Conservation (phyloP, 306 rosid species). For the Dalbergia oliveri region DNA sequence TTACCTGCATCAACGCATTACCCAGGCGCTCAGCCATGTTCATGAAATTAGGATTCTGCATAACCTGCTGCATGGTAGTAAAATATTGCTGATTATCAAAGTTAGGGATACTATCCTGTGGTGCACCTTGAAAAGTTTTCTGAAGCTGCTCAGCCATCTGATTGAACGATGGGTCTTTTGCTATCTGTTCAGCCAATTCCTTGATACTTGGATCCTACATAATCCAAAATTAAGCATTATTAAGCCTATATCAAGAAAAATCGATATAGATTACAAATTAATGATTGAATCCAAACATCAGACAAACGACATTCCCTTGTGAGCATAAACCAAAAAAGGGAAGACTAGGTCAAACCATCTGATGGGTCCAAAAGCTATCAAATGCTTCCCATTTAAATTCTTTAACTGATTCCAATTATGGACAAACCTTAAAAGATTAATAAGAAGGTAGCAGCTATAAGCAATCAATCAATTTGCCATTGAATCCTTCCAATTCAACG, state of each 20-base stretch:
- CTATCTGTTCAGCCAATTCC: slow-evolving; percentile 95
- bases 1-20: slow-evolving; percentile 94
- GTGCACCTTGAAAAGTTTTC: slow-evolving; percentile 80
- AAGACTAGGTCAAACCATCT: slow-evolving; percentile 10
- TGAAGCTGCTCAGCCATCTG: slow-evolving; percentile 99
- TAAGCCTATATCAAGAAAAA: slow-evolving; percentile 11
- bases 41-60: slow-evolving; percentile 98
- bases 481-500: too few relatives aligned
- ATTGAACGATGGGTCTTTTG: slow-evolving; percentile 94
- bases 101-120: slow-evolving; percentile 75
- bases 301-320: slow-evolving; percentile 22
- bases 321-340: slow-evolving; percentile 14
- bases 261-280: slow-evolving; percentile 18
- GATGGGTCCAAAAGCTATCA: slow-evolving; percentile 1
- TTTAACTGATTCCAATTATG: background rate
- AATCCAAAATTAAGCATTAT: slow-evolving; percentile 40
- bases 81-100: slow-evolving; percentile 89
- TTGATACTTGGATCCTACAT: slow-evolving; percentile 96
- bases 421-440: slow-evolving; percentile 15
- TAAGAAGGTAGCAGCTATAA: slow-evolving; percentile 1
- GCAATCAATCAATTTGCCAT: slow-evolving; percentile 25
- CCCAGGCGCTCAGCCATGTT: slow-evolving; percentile 99
- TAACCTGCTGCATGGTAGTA: slow-evolving; percentile 95
- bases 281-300: slow-evolving; percentile 30
- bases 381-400: slow-evolving; percentile 5